These are phyloP conservation scores for Ascochyta clinopodiicola DNA, from an alignment of 2,329 filamentous ascomycete species.

Conservation along the genomic window DNA sequence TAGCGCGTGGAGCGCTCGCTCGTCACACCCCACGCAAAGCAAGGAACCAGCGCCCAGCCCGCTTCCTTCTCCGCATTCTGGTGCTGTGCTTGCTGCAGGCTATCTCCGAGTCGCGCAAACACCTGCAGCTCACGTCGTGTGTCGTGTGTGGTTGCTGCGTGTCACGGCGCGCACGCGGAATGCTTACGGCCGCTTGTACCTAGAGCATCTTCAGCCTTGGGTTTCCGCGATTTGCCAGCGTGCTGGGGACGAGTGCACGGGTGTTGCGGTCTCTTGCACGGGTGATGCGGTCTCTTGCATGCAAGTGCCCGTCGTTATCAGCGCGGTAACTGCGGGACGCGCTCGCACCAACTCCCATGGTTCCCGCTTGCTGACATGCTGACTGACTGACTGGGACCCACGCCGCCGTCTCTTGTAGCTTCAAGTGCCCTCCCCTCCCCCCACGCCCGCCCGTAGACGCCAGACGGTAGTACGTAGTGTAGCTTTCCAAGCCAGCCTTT, in stretches of 20 bases:
- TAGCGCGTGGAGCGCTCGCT: conserved; percentile 3
- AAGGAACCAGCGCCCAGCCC: conserved; percentile 1
- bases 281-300: not conserved
- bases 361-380: conserved; percentile 10
- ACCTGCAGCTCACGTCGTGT: not conserved
- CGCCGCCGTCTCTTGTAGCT: conserved; percentile 2
- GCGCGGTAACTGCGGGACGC: conserved; percentile 12
- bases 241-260: not conserved
- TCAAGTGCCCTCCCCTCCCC: not conserved
- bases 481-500: conserved; percentile 1
- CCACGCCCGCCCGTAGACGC: not conserved
- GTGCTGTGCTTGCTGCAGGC: conserved; percentile 1
- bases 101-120: not conserved
- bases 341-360: conserved; percentile 1
- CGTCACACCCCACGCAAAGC: conserved; percentile 8
- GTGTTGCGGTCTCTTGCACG: not conserved
- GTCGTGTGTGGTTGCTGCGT: not conserved
- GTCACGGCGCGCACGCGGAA: not conserved
- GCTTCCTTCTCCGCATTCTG: conserved; percentile 7
- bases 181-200: not conserved
- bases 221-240: no score
- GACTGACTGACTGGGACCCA: not conserved
- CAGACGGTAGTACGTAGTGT: not conserved
- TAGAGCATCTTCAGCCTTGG: not conserved
- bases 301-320: conserved; percentile 2